phyloP scores from a whole-genome alignment of 805 yeast genomes.

The Saccharomycopsis sp. region DNA sequence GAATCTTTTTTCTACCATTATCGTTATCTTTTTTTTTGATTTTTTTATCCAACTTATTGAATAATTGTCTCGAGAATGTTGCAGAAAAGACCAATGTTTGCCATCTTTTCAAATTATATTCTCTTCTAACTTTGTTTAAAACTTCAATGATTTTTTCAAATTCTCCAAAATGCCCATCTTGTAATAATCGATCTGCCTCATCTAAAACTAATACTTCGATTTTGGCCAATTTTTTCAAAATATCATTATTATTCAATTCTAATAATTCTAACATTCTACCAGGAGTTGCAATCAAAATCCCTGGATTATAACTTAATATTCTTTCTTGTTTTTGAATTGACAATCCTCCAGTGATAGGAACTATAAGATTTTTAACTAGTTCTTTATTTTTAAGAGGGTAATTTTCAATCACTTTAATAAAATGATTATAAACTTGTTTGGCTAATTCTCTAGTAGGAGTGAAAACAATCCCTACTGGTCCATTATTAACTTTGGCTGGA shows the following conservation, averaged over 20 bases:
- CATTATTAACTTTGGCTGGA: slow-evolving; percentile 21
- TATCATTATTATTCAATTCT: slow-evolving; percentile 43
- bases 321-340: slow-evolving; percentile 91
- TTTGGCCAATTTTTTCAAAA: slow-evolving; percentile 31
- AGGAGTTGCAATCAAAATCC: slow-evolving; percentile 86
- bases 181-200: slow-evolving; percentile 92
- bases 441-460: slow-evolving; percentile 97
- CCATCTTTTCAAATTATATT: slow-evolving; percentile 35
- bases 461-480: slow-evolving; percentile 70
- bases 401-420: slow-evolving; percentile 34
- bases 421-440: slow-evolving; percentile 80
- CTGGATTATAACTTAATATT: slow-evolving; percentile 50
- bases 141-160: slow-evolving; percentile 70
- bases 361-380: slow-evolving; percentile 38
- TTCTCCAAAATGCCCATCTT: slow-evolving; percentile 95
- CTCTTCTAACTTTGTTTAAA: slow-evolving; percentile 41
- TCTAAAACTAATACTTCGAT: slow-evolving; percentile 60
- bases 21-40: slow-evolving; percentile 23
- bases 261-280: slow-evolving; percentile 82
- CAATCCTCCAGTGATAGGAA: slow-evolving; percentile 87
- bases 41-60: slow-evolving; percentile 52
- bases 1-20: not conserved
- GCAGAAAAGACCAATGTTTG: slow-evolving; percentile 95
- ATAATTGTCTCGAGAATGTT: slow-evolving; percentile 75
- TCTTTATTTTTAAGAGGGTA: slow-evolving; percentile 37